Evolutionary conservation across 192 early-diverging fungal species (phyloP).

Genomic region (Geosiphon pyriformis): DNA sequence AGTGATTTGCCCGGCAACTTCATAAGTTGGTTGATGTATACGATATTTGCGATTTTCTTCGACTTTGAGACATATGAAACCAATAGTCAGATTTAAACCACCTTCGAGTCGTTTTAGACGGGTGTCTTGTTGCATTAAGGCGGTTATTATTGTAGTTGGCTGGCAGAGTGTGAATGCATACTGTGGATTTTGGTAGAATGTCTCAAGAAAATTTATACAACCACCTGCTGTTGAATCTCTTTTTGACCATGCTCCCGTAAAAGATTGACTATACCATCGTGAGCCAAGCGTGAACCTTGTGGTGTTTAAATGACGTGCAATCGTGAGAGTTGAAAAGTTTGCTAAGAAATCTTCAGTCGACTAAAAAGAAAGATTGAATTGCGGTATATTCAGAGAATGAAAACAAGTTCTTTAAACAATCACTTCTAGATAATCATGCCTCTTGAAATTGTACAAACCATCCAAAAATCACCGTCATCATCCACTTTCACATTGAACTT

Average conservation of each 20-base stretch:
- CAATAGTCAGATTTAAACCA: slow-evolving; percentile 34
- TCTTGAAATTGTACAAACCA: too few relatives aligned
- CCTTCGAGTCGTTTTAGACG: neutral
- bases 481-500: slow-evolving; percentile 27
- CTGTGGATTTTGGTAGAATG: slow-evolving; percentile 41
- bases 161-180: slow-evolving; percentile 25
- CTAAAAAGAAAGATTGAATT: slow-evolving; percentile 24
- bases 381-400: neutral
- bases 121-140: slow-evolving; percentile 38
- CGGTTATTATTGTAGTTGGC: slow-evolving; percentile 28
- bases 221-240: slow-evolving; percentile 34
- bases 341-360: slow-evolving; percentile 35
- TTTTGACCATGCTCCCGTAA: slow-evolving; percentile 36
- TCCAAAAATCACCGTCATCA: slow-evolving; percentile 42
- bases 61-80: slow-evolving; percentile 33
- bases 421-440: too few relatives aligned
- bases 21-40: slow-evolving; percentile 36
- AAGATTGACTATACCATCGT: slow-evolving; percentile 32
- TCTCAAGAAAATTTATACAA: slow-evolving; percentile 33
- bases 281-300: slow-evolving; percentile 13
- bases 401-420: neutral
- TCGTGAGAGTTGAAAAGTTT: slow-evolving; percentile 35
- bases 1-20: slow-evolving; percentile 32
- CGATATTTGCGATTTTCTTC: slow-evolving; percentile 42
- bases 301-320: slow-evolving; percentile 39